Base-by-base conservation (phyloP, 1,139 yeast species). In the Eremothecium sinecaudum region DNA sequence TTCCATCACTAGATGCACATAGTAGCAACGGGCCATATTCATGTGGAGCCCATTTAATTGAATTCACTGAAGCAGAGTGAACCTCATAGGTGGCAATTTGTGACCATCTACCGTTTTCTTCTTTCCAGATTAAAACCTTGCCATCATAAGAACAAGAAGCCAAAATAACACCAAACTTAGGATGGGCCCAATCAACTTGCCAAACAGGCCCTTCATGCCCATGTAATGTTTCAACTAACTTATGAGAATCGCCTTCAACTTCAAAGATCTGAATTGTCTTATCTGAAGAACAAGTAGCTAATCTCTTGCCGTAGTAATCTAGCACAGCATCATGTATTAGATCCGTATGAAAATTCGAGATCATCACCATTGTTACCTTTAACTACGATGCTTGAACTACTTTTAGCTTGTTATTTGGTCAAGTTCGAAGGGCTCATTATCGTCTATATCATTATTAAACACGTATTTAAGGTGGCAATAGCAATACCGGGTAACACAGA, bases 111-210 rank as follows among this genome's bases (percentile, higher is more conserved):
- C 82, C 87, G 37, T 79, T 77, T 50, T 84, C 95, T 59, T 90
- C 96, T 55, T 86, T 80, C 98, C 98, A 90, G 50, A 92, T 77
- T 44, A 87, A 64, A 7, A 84, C 97, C 53, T 79, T 80, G 36
- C 98, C 98, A 55, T 90, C 98, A 53, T 84, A 92, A 1, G 95
- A 83, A 47, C 94, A 86, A 18, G 94, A 80, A 1, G 98, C 98
- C 46, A 90, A 68, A 45, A 90, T 83, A 5, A 86, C 80, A 23
- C 98, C 98, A 54, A 90, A 90, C 59, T 90, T 90, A 27, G 99
- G 98, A 58, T 92, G 98, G 2, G 98, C 97, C 99, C 98, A 90
- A 34, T 87, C 75, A 21, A 87, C 93, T 62, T 90, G 95, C 98
- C 99, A 92, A 32, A 92, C 96, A 8, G 98, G 97, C 15, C 98